These are phyloP conservation scores for Anthracocystis setariae DNA, from an alignment of 1,284 basidiomycete genomes.

Conservation along the genomic window DNA sequence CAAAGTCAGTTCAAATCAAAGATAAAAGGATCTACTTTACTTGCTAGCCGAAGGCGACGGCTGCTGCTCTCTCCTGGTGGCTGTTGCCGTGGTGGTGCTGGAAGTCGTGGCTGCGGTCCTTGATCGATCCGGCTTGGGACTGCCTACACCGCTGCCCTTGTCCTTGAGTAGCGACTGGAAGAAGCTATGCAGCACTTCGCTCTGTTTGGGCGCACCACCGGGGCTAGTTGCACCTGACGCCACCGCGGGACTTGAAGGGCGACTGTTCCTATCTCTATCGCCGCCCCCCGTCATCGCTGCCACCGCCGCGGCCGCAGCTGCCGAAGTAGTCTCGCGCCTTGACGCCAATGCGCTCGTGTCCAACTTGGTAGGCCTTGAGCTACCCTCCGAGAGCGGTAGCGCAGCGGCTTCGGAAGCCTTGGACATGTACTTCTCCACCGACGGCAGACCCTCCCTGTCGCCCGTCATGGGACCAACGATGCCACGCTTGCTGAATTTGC, in stretches of 20 bases:
- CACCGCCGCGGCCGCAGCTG: constrained; percentile 27
- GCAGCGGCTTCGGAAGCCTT: neutral
- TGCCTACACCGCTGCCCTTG: constrained; percentile 20
- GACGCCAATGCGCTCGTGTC: neutral
- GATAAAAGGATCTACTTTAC: neutral
- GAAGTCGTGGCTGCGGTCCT: neutral
- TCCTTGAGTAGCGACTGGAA: constrained; percentile 58
- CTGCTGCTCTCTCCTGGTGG: constrained; percentile 3
- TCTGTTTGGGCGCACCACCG: constrained; percentile 52
- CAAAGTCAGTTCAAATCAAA: too few relatives aligned
- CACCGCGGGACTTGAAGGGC: constrained; percentile 36
- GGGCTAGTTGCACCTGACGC: constrained; percentile 17
- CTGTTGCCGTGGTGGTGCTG: too few relatives aligned
- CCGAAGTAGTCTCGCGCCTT: constrained; percentile 29
- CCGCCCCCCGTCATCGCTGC: constrained; percentile 25
- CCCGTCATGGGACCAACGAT: constrained; percentile 56
- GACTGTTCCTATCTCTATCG: constrained; percentile 12
- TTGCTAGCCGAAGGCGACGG: neutral
- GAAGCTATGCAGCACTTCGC: constrained; percentile 62
- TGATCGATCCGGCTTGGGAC: constrained; percentile 27
- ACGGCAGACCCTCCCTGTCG: constrained; percentile 36
- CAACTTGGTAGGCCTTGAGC: neutral
- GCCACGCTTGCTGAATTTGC: constrained; percentile 38
- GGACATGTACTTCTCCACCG: constrained; percentile 46
- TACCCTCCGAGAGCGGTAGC: neutral